Conservation (phyloP, 2,329 filamentous ascomycete species). For the Diaporthe humulicola region DNA sequence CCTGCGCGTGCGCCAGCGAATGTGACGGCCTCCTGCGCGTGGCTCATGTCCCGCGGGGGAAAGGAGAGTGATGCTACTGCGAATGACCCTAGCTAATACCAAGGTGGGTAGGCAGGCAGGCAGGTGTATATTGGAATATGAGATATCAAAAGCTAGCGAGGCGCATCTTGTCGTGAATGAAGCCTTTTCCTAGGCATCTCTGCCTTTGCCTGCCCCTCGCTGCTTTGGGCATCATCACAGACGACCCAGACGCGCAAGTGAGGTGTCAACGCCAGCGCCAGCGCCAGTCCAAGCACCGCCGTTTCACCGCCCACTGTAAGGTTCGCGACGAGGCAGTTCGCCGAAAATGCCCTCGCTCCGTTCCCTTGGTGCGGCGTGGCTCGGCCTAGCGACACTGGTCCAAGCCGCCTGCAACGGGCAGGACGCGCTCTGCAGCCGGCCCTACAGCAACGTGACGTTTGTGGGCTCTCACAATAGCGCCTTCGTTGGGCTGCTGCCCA, state of each 20-base stretch:
- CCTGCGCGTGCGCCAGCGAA: constrained; percentile 23
- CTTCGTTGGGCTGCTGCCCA: constrained; percentile 68
- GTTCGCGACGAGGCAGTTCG: not conserved
- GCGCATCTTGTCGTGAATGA: not conserved
- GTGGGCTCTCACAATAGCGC: constrained; percentile 76
- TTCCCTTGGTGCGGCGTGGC: constrained; percentile 4
- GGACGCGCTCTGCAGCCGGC: constrained; percentile 65
- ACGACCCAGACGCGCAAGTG: constrained; percentile 6
- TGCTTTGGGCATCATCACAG: constrained; percentile 2
- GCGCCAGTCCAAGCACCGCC: constrained; percentile 3
- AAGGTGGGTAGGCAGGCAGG: not conserved
- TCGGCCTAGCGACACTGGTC: constrained; percentile 27
- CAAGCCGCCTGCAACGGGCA: constrained; percentile 68
- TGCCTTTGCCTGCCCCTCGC: not conserved
- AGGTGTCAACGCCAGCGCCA: constrained; percentile 12
- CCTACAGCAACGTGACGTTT: constrained; percentile 72
- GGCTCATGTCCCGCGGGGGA: not conserved
- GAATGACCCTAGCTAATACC: not conserved
- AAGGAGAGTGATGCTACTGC: not conserved
- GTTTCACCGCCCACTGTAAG: constrained; percentile 10
- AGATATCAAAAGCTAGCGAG: not conserved
- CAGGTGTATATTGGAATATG: not conserved
- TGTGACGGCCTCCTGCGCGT: constrained; percentile 27
- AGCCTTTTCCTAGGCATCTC: not conserved
- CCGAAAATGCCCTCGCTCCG: constrained; percentile 20